Evolutionary conservation across 2,329 filamentous ascomycete species (phyloP).

Genomic region (Didymella pinodella): DNA sequence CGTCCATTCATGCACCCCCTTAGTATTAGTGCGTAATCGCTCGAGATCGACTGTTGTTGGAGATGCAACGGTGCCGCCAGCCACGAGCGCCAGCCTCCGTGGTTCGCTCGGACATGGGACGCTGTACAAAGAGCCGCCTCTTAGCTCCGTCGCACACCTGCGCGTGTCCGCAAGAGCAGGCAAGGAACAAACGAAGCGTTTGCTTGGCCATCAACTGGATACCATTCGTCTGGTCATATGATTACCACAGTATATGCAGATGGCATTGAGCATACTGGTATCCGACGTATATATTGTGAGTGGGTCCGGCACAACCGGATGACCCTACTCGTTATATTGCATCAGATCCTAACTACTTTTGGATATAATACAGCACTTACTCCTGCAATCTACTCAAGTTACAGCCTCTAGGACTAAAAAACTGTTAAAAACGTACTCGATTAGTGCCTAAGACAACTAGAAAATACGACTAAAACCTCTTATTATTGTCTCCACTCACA

Average conservation of each 20-base stretch:
- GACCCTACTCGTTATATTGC: no score
- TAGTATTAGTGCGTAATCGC: not conserved
- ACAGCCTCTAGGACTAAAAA: no score
- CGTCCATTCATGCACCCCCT: no score
- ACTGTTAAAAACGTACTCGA: no score
- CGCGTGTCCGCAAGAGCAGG: not conserved
- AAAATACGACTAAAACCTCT: no score
- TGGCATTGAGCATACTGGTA: not conserved
- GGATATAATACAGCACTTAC: no score
- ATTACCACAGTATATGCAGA: not conserved
- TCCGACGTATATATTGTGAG: no score
- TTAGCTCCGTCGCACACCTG: not conserved
- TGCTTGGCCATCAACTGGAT: not conserved
- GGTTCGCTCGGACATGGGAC: slow-evolving; percentile 1
- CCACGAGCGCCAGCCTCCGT: slow-evolving; percentile 1
- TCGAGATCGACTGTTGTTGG: slow-evolving; percentile 9
- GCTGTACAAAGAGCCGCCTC: slow-evolving; percentile 2
- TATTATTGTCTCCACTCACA: no score
- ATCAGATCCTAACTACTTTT: no score
- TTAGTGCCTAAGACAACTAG: no score
- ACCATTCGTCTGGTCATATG: not conserved
- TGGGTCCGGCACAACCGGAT: no score
- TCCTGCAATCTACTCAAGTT: no score
- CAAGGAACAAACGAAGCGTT: slow-evolving; percentile 1
- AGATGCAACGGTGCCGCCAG: slow-evolving; percentile 10